These are phyloP conservation scores for Colletotrichum musae DNA, from an alignment of 2,329 filamentous ascomycete genomes.

Conservation along the genomic window DNA sequence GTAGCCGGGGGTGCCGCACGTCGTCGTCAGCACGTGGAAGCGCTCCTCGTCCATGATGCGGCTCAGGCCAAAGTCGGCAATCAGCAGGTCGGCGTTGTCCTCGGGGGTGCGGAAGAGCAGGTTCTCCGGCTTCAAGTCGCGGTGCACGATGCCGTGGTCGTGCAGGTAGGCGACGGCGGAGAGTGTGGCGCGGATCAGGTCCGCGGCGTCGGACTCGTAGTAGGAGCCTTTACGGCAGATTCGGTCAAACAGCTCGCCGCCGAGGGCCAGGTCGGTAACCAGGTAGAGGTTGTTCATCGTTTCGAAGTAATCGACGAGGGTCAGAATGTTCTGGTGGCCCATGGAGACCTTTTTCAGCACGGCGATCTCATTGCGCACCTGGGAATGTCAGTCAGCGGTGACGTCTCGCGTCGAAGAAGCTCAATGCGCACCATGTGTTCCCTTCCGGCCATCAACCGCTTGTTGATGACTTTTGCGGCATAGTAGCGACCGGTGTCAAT, in stretches of 20 bases:
- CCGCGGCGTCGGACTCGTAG: constrained; percentile 96
- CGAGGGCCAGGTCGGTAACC: constrained; percentile 95
- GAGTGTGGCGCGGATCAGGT: constrained; percentile 93
- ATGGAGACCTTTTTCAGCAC: constrained; percentile 98
- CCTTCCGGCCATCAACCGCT: constrained; percentile 94
- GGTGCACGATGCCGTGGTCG: constrained; percentile 98
- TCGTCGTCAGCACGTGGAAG: constrained; percentile 97
- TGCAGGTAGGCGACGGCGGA: constrained; percentile 99
- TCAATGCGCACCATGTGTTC: constrained; percentile 88
- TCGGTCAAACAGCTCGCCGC: constrained; percentile 96
- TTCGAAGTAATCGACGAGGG: constrained; percentile 98
- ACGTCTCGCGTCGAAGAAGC: constrained; percentile 7
- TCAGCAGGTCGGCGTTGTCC: constrained; percentile 96
- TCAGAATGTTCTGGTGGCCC: constrained; percentile 98
- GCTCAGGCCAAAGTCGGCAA: constrained; percentile 95
- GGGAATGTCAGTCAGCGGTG: constrained; percentile 16
- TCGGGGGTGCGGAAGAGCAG: constrained; percentile 96
- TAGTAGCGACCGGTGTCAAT: constrained; percentile 98
- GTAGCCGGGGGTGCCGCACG: constrained; percentile 97
- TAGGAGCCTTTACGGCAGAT: constrained; percentile 99
- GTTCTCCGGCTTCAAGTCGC: constrained; percentile 98
- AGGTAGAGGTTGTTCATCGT: constrained; percentile 99
- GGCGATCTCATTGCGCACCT: constrained; percentile 98
- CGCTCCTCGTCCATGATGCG: constrained; percentile 99
- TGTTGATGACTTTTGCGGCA: constrained; percentile 99